Evolutionary conservation across 169 alveolate genomes (phyloP), one percentile per base, ranked within the genome.

Genomic region (Cyclospora cayetanensis): DNA sequence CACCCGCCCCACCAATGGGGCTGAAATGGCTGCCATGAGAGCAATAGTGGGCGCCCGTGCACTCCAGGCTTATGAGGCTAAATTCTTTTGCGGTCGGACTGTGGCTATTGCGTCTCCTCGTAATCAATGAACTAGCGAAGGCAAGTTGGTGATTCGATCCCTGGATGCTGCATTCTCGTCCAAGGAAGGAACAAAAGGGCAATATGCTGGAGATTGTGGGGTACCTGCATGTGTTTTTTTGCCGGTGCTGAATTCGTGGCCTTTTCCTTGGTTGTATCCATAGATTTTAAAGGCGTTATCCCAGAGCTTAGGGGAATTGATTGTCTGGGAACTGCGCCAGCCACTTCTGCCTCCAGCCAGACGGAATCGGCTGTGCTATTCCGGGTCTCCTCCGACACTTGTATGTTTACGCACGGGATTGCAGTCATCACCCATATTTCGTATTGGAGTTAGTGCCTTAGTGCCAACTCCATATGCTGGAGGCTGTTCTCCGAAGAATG

Each of bases 51-150:
- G 86, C 4, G n/a, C 65, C 86, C 7, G 9, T 15, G 42, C 68
- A 27, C 18, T 27, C 29, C 2, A 42, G 68, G 68, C 46, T 42
- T 50, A 18, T 50, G 63, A 35, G 76, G 52, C 43, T 34, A 15
- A 52, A 50, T 52, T 18, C 1, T 50, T 52, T 52, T 80, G 76
- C 74, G 74, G 90, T 80, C 90, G 22, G 90, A 76, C 90, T 63
- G 34, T 80, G 70, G 90, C 77, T 52, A 72, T 55, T 80, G 90
- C 90, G 76, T 80, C 90, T 53, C 31, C 90, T 80, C 39, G 90
- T 52, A 27, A 80, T 80, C 90, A 80, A 80, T 80, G 90, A 80
- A 52, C 90, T 80, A 52, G 90, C 35, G 53, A 80, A 80, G 90
- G 90, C 90, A 80, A 80, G 90, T 80, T 34, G 7, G 18, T n/a